Conservation (phyloP, 257 asterid genomes). For the Nicotiana sylvestris region DNA sequence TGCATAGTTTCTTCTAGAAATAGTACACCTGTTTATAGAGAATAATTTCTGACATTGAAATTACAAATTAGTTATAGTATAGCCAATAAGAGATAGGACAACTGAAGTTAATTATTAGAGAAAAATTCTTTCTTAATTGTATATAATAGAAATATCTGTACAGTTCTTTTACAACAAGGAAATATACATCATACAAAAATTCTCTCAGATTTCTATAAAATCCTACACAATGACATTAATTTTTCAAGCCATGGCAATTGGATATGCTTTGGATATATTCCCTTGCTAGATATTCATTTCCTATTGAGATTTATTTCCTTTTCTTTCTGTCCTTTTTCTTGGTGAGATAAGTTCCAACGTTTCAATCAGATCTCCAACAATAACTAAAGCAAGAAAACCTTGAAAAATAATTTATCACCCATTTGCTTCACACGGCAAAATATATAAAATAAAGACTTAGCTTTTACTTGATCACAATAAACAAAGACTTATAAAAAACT, state of each 20-base stretch:
- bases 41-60: too few relatives aligned
- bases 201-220: too few relatives aligned
- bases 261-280: slow-evolving; percentile 7
- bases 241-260: neutral
- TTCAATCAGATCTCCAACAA: neutral
- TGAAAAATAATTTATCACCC: neutral
- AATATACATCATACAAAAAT: too few relatives aligned
- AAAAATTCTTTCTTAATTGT: too few relatives aligned
- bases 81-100: too few relatives aligned
- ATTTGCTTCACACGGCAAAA: neutral
- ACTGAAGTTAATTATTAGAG: too few relatives aligned
- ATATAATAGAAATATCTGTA: too few relatives aligned
- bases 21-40: too few relatives aligned
- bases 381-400: neutral
- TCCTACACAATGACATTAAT: neutral
- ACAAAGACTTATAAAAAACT: neutral
- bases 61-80: too few relatives aligned
- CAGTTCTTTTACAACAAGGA: too few relatives aligned
- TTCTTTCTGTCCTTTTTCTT: neutral
- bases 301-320: neutral
- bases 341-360: neutral
- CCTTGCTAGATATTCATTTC: neutral
- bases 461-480: neutral
- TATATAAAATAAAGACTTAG: neutral
- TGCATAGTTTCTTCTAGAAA: too few relatives aligned